These are phyloP conservation scores for Colletotrichum tamarilloi DNA, from an alignment of 2,329 filamentous ascomycete genomes.

Conservation along the genomic window DNA sequence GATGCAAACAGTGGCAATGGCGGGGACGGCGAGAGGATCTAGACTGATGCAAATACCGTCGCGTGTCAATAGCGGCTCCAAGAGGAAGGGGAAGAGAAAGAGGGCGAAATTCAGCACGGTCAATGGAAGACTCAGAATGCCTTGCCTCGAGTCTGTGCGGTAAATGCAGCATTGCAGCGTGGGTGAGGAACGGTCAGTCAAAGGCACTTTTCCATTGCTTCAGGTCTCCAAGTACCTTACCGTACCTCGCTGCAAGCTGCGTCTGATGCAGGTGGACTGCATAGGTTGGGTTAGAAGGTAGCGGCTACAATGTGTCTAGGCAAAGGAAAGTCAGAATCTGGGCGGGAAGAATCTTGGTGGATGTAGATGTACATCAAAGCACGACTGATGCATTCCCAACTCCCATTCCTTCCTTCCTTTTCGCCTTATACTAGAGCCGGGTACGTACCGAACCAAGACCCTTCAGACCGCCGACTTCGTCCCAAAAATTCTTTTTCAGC, in stretches of 20 bases:
- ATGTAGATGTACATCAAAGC: background rate
- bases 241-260: background rate
- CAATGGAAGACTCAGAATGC: background rate
- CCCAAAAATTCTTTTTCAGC: conserved; percentile 22
- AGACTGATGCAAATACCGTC: background rate
- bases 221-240: no score
- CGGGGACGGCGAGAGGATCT: conserved; percentile 1
- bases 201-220: background rate
- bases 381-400: background rate
- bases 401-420: background rate
- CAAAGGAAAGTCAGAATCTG: background rate
- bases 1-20: conserved; percentile 13
- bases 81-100: background rate
- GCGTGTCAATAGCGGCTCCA: background rate
- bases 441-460: conserved; percentile 15
- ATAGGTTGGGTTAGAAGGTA: background rate
- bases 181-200: background rate
- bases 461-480: conserved; percentile 29
- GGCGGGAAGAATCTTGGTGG: background rate
- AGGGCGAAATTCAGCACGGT: background rate
- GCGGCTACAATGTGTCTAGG: background rate
- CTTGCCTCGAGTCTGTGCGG: conserved; percentile 16
- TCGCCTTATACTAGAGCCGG: background rate
- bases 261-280: background rate
- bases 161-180: conserved; percentile 14